Evolutionary conservation across 441 rosid species (phyloP).

Genomic region (Erodium chrysanthum): DNA sequence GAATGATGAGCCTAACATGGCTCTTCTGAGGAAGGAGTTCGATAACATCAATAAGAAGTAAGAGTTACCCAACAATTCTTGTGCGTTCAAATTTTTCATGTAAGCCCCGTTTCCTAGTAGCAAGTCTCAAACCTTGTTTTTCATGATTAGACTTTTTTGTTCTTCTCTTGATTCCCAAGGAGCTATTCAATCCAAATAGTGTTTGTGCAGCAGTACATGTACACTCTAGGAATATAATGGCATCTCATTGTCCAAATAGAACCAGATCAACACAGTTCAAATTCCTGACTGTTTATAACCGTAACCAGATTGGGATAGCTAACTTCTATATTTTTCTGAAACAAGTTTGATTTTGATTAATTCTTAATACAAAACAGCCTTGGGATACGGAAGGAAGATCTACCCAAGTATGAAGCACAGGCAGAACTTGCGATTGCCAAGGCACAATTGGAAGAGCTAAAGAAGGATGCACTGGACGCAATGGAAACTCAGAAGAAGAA

Average conservation of each 20-base stretch:
- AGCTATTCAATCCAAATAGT: no score
- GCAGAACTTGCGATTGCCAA: constrained; percentile 74
- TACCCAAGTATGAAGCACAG: constrained; percentile 79
- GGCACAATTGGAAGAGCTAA: constrained; percentile 79
- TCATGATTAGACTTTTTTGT: no score
- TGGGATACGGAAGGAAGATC: constrained; percentile 73
- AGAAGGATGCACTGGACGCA: constrained; percentile 75
- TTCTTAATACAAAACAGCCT: constrained; percentile 38
- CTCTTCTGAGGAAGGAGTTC: constrained; percentile 71
- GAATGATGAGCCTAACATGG: constrained; percentile 78
- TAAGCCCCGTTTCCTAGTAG: background rate
- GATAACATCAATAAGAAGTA: constrained; percentile 85
- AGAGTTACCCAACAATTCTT: constrained; percentile 16
- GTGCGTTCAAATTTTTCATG: background rate
- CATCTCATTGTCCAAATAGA: no score
- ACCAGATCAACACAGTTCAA: no score
- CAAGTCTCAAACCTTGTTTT: no score
- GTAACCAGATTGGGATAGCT: no score
- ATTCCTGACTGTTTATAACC: no score
- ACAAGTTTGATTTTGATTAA: background rate
- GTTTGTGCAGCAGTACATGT: no score
- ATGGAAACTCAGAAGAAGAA: constrained; percentile 88
- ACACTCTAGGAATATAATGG: no score
- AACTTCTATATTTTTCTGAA: background rate
- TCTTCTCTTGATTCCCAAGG: no score